Evolutionary conservation across 352 stramenopile species (phyloP).

Genomic region (Pythium chondricola): DNA sequence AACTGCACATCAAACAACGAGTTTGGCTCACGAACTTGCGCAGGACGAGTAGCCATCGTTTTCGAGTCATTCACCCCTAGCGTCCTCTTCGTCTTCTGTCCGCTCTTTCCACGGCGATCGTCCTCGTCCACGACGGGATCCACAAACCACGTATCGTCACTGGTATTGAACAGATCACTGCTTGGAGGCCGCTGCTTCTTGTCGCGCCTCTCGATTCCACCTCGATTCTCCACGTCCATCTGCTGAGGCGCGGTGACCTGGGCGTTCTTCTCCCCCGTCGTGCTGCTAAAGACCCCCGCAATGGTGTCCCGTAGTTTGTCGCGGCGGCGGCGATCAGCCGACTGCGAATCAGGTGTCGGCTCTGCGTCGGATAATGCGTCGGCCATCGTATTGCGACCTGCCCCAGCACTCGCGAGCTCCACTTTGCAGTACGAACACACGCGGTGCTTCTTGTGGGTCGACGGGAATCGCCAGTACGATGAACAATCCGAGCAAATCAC

Average conservation of each 20-base stretch:
- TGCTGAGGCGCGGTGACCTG: no score
- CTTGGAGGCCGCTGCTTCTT: neutral
- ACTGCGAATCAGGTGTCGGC: neutral
- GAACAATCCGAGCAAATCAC: slow-evolving; percentile 80
- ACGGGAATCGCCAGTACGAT: slow-evolving; percentile 51
- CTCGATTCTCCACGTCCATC: no score
- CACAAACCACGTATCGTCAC: slow-evolving; percentile 58
- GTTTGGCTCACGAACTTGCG: slow-evolving; percentile 1
- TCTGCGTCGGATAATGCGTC: slow-evolving; percentile 4
- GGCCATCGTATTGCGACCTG: neutral
- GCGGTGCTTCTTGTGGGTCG: slow-evolving; percentile 55
- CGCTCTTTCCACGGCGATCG: no score
- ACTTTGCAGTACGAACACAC: slow-evolving; percentile 46
- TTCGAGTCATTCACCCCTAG: slow-evolving; percentile 2
- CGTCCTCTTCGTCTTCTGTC: neutral
- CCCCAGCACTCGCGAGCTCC: slow-evolving; percentile 16
- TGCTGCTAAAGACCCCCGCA: slow-evolving; percentile 8
- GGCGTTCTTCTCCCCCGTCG: no score
- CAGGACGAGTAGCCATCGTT: neutral
- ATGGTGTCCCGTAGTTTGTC: slow-evolving; percentile 7
- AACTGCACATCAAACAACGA: slow-evolving; percentile 20
- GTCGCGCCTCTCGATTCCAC: neutral
- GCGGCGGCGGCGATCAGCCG: neutral
- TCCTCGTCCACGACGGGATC: slow-evolving; percentile 26
- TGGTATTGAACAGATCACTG: slow-evolving; percentile 38